Evolutionary conservation across 2,329 filamentous ascomycete species (phyloP).

Genomic region (Cercospora sesami): DNA sequence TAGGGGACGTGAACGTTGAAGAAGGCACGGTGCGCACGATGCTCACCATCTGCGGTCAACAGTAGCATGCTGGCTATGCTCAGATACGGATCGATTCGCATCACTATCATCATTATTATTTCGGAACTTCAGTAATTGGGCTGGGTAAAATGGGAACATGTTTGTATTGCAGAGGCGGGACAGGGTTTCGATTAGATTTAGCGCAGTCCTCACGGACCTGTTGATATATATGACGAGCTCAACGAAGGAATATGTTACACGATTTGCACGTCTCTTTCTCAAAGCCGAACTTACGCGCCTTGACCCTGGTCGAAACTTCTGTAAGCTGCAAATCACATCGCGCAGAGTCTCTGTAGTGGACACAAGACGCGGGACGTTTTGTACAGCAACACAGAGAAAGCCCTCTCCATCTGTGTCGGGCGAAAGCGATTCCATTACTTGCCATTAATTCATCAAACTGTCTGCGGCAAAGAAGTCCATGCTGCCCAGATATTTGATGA

Average conservation of each 20-base stretch:
- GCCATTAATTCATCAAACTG: neutral
- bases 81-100: neutral
- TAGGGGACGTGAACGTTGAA: constrained; percentile 28
- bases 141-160: neutral
- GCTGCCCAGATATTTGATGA: constrained; percentile 50
- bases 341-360: neutral
- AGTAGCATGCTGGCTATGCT: constrained; percentile 9
- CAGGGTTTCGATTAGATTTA: neutral
- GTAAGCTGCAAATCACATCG: neutral
- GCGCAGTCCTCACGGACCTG: constrained; percentile 7
- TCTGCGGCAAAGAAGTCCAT: constrained; percentile 42
- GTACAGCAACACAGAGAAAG: neutral
- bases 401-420: neutral
- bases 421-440: neutral
- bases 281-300: neutral
- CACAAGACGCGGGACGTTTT: neutral
- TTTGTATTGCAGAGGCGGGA: neutral
- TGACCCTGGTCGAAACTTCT: neutral
- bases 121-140: neutral
- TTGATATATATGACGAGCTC: constrained; percentile 5
- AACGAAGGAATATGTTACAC: neutral
- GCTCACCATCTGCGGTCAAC: constrained; percentile 26
- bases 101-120: neutral
- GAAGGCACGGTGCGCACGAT: constrained; percentile 18
- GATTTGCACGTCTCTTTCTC: neutral